These are phyloP conservation scores for Trichoderma orchidacearum DNA, from an alignment of 495 filamentous ascomycete species.

Conservation along the genomic window DNA sequence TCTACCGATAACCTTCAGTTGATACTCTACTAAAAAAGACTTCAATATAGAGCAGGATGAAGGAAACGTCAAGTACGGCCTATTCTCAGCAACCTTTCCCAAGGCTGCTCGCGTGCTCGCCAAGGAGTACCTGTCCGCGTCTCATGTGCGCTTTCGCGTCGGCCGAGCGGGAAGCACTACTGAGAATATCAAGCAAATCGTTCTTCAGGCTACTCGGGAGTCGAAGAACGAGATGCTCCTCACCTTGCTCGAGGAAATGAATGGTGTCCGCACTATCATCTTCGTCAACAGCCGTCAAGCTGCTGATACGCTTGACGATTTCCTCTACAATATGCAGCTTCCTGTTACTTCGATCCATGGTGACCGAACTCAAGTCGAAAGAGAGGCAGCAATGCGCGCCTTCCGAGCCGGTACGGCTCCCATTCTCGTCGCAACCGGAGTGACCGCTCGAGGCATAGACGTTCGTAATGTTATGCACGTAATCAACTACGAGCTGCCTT, in stretches of 20 bases:
- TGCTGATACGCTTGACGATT: slow-evolving; percentile 78
- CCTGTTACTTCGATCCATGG: slow-evolving; percentile 79
- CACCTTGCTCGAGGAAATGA: slow-evolving; percentile 54
- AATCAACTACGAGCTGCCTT: slow-evolving; percentile 84
- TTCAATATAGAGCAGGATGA: slow-evolving; percentile 53
- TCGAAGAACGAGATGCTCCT: slow-evolving; percentile 57
- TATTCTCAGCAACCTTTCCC: slow-evolving; percentile 92
- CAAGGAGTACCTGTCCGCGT: slow-evolving; percentile 51
- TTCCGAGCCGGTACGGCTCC: slow-evolving; percentile 65
- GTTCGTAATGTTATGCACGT: slow-evolving; percentile 77
- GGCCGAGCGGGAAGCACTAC: slow-evolving; percentile 75
- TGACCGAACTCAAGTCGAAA: slow-evolving; percentile 79
- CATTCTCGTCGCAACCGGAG: slow-evolving; percentile 71
- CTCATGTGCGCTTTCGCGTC: slow-evolving; percentile 65
- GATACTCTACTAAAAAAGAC: neutral
- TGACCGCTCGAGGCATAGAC: slow-evolving; percentile 84
- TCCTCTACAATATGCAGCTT: slow-evolving; percentile 60
- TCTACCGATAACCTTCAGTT: neutral
- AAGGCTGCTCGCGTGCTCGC: slow-evolving; percentile 64
- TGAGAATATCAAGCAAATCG: slow-evolving; percentile 62
- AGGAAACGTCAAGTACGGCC: slow-evolving; percentile 65
- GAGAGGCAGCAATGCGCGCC: slow-evolving; percentile 81
- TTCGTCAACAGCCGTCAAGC: slow-evolving; percentile 73
- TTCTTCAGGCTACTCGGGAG: slow-evolving; percentile 46
- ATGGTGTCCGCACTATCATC: slow-evolving; percentile 70